Evolutionary conservation across 2,329 filamentous ascomycete species (phyloP).

Genomic region (Penicillium psychrosexuale): DNA sequence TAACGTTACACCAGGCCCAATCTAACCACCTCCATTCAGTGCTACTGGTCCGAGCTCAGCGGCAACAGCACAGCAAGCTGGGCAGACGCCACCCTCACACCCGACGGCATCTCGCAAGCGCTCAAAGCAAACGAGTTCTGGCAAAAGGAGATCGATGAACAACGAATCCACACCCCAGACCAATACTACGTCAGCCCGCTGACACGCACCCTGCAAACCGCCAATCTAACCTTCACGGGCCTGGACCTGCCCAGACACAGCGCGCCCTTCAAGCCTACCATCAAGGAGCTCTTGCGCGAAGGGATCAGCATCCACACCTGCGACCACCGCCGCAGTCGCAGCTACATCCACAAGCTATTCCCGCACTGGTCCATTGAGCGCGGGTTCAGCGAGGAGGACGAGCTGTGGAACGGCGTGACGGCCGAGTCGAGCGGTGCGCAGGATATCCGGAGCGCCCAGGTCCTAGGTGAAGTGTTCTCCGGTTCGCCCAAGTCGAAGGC

Average conservation of each 20-base stretch:
- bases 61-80: slow-evolving; percentile 56
- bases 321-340: slow-evolving; percentile 51
- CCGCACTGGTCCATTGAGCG: slow-evolving; percentile 51
- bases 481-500: slow-evolving; percentile 36
- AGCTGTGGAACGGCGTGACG: slow-evolving; percentile 51
- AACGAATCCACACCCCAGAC: slow-evolving; percentile 52
- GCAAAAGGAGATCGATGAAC: slow-evolving; percentile 44
- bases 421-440: slow-evolving; percentile 50
- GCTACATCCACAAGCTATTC: slow-evolving; percentile 49
- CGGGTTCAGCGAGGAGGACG: slow-evolving; percentile 54
- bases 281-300: slow-evolving; percentile 59
- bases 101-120: slow-evolving; percentile 52
- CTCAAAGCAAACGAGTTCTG: slow-evolving; percentile 46
- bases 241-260: slow-evolving; percentile 43
- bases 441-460: slow-evolving; percentile 42
- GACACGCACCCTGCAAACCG: slow-evolving; percentile 56
- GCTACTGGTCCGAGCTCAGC: slow-evolving; percentile 57
- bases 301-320: slow-evolving; percentile 60
- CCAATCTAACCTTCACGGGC: slow-evolving; percentile 51
- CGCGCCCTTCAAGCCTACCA: slow-evolving; percentile 48
- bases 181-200: slow-evolving; percentile 56
- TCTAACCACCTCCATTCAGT: slow-evolving; percentile 30
- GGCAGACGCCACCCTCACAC: slow-evolving; percentile 57
- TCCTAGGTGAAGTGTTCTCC: slow-evolving; percentile 54
- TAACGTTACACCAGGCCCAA: not conserved